phyloP scores from a whole-genome alignment of 83 land plant species.

The Picea abies region DNA sequence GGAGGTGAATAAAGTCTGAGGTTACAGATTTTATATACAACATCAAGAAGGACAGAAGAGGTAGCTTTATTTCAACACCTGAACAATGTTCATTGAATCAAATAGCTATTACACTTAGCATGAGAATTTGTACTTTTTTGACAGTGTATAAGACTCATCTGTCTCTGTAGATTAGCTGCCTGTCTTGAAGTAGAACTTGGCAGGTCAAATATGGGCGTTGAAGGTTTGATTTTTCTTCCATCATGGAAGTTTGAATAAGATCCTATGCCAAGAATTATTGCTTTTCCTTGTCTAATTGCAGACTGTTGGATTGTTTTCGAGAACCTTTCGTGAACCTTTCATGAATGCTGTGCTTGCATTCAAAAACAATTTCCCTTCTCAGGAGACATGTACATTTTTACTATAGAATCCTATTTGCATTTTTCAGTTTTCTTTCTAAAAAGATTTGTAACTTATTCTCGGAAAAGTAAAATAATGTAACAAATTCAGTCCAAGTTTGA shows the following conservation, averaged over 20 bases:
- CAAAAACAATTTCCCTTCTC: background rate
- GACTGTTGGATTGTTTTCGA: background rate
- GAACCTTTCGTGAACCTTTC: background rate
- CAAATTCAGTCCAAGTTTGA: background rate
- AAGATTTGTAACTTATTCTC: background rate
- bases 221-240: background rate
- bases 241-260: constrained; percentile 5
- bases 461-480: background rate
- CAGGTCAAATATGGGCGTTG: background rate
- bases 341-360: background rate
- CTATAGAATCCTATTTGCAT: background rate
- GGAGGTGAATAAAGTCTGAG: background rate
- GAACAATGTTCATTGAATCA: constrained; percentile 9
- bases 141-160: background rate
- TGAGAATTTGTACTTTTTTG: background rate
- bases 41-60: constrained; percentile 5
- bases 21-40: background rate
- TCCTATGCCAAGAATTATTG: constrained; percentile 1
- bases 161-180: constrained; percentile 12
- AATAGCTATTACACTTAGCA: background rate
- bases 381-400: background rate
- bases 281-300: background rate
- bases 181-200: background rate
- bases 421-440: background rate
- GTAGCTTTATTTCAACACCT: constrained; percentile 6